A percentile compares a stretch with the other conserved stretches of the same genome.
Evolutionary conservation across 1,284 basidiomycete species (phyloP).

Genomic region (Papiliotrema fonsecae): DNA sequence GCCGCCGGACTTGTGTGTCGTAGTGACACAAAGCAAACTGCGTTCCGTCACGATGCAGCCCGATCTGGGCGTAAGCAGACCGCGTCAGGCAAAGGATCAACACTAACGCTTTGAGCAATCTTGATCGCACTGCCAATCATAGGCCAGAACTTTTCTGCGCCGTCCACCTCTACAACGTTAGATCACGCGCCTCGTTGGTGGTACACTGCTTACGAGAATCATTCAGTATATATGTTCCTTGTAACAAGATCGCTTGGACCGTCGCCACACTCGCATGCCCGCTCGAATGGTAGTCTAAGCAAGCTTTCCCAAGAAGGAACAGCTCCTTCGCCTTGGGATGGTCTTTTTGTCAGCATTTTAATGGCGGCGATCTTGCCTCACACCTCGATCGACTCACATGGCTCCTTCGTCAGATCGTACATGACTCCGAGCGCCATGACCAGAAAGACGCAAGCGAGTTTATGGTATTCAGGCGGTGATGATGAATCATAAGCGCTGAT

Average conservation of each 20-base stretch:
- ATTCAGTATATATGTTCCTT: constrained; percentile 45
- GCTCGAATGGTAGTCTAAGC: constrained; percentile 22
- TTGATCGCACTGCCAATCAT: constrained; percentile 43
- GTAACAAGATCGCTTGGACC: constrained; percentile 41
- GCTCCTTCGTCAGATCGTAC: constrained; percentile 39
- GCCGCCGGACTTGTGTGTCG: constrained; percentile 41
- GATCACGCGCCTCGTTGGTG: too few species aligned
- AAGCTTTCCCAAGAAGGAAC: constrained; percentile 39
- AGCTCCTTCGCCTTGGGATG: constrained; percentile 34
- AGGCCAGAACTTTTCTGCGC: constrained; percentile 46
- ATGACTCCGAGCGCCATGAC: constrained; percentile 45
- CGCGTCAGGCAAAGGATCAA: not conserved
- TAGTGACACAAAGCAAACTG: constrained; percentile 38
- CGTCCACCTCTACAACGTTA: not conserved
- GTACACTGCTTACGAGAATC: constrained; percentile 26
- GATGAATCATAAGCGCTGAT: constrained; percentile 33
- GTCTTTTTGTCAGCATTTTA: constrained; percentile 17
- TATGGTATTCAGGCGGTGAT: constrained; percentile 34
- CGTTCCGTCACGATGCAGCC: constrained; percentile 45
- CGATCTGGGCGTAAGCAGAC: constrained; percentile 26
- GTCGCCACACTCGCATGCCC: constrained; percentile 41
- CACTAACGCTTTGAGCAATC: constrained; percentile 35
- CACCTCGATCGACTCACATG: constrained; percentile 26
- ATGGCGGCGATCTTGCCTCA: too few species aligned
- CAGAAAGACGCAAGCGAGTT: constrained; percentile 45